A percentile compares a stretch with the other conserved stretches of the same genome.
Evolutionary conservation across 305 asterid species (phyloP).

Genomic region (Stenogyne calaminthoides): DNA sequence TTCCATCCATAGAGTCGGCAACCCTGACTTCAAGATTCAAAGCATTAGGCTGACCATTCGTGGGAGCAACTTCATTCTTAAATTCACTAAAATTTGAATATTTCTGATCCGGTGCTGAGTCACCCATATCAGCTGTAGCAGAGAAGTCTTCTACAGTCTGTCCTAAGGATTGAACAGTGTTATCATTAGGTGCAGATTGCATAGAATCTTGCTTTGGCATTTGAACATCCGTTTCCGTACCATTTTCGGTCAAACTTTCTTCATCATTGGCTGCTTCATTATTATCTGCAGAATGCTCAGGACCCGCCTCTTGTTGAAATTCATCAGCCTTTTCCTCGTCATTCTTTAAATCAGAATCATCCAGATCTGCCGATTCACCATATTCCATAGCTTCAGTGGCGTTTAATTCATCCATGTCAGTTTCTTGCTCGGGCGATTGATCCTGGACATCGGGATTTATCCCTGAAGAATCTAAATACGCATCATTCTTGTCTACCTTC

Average conservation of each 20-base stretch:
- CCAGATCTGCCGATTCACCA: slow-evolving; percentile 50
- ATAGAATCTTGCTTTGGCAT: slow-evolving; percentile 41
- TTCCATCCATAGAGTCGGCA: slow-evolving; percentile 54
- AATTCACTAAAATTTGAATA: slow-evolving; percentile 45
- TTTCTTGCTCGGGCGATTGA: slow-evolving; percentile 49
- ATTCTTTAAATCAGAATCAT: slow-evolving; percentile 43
- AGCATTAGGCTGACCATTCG: slow-evolving; percentile 58
- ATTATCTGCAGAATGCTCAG: slow-evolving; percentile 45
- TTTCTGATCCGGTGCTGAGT: slow-evolving; percentile 53
- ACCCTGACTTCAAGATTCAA: slow-evolving; percentile 55
- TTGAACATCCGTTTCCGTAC: slow-evolving; percentile 42
- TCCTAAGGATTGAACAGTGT: slow-evolving; percentile 48
- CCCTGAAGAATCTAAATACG: slow-evolving; percentile 67
- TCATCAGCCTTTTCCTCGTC: slow-evolving; percentile 50
- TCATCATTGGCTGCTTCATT: slow-evolving; percentile 41
- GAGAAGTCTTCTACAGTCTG: slow-evolving; percentile 39
- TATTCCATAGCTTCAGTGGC: slow-evolving; percentile 56
- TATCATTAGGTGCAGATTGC: slow-evolving; percentile 47
- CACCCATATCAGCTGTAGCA: slow-evolving; percentile 45
- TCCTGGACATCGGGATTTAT: slow-evolving; percentile 60
- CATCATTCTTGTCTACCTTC: slow-evolving; percentile 66
- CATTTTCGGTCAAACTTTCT: slow-evolving; percentile 47
- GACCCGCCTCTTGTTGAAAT: slow-evolving; percentile 47
- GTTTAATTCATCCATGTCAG: slow-evolving; percentile 46
- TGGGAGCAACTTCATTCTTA: slow-evolving; percentile 58